Conservation (phyloP, 192 early-diverging fungal species). For the Helicostylum pulchrum region DNA sequence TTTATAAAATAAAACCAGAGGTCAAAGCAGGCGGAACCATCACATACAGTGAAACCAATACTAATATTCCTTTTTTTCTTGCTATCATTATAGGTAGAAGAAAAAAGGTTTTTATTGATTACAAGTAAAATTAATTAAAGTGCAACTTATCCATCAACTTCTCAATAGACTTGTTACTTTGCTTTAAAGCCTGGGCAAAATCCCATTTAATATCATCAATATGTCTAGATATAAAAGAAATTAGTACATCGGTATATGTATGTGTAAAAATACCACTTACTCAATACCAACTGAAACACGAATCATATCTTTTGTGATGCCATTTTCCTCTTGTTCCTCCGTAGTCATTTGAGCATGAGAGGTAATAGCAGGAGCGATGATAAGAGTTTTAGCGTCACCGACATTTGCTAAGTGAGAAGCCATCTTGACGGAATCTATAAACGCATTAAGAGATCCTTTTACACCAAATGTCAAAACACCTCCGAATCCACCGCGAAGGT, state of each 20-base stretch:
- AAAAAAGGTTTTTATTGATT: too few species aligned
- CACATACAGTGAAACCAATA: too few species aligned
- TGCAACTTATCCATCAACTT: background rate
- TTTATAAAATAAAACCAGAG: too few species aligned
- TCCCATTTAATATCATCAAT: slow-evolving; percentile 70
- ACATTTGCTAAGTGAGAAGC: slow-evolving; percentile 89
- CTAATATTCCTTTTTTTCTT: too few species aligned
- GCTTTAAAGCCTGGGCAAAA: slow-evolving; percentile 52
- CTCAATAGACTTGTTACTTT: background rate
- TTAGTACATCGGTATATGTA: background rate
- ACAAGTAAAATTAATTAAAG: too few species aligned
- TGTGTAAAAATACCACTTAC: slow-evolving; percentile 22
- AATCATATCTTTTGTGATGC: slow-evolving; percentile 78
- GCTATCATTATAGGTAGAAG: too few species aligned
- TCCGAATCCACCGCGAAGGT: slow-evolving; percentile 78
- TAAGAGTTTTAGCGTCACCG: slow-evolving; percentile 85
- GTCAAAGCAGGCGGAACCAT: too few species aligned
- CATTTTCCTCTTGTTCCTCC: slow-evolving; percentile 69
- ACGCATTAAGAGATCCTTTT: slow-evolving; percentile 44
- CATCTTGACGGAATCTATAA: slow-evolving; percentile 76
- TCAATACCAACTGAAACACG: slow-evolving; percentile 84
- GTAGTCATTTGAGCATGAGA: slow-evolving; percentile 85
- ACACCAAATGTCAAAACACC: slow-evolving; percentile 79
- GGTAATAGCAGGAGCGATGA: slow-evolving; percentile 78
- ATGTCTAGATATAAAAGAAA: slow-evolving; percentile 29